phyloP scores from a whole-genome alignment of 2,329 filamentous ascomycete species.

The Leptographium procerum region DNA sequence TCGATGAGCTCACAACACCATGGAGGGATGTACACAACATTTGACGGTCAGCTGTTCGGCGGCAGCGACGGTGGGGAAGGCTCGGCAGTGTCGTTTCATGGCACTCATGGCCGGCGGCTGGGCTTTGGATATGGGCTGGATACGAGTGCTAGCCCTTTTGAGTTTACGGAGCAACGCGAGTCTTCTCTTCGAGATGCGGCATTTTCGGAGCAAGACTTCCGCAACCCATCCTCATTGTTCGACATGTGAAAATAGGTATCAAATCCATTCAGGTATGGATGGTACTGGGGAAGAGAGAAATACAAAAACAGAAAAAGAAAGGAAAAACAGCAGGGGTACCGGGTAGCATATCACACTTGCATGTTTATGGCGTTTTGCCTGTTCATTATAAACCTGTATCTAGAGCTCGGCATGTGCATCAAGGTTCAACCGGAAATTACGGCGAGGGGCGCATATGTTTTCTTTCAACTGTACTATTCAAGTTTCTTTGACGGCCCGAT shows the following conservation, averaged over 20 bases:
- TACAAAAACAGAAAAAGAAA: too few relatives aligned
- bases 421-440: not conserved
- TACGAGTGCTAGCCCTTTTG: constrained; percentile 7
- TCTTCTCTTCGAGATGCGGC: constrained; percentile 2
- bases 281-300: not conserved
- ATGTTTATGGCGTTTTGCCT: constrained; percentile 1
- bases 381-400: not conserved
- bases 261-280: not conserved
- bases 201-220: constrained; percentile 3
- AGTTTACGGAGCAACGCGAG: constrained; percentile 7
- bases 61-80: constrained; percentile 13
- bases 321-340: not conserved
- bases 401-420: not conserved
- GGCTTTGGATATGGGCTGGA: constrained; percentile 12
- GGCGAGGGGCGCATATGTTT: not conserved
- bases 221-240: constrained; percentile 4
- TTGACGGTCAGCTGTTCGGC: constrained; percentile 13
- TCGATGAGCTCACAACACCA: constrained; percentile 7
- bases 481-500: not conserved
- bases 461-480: not conserved
- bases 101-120: constrained; percentile 15
- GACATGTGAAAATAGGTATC: constrained; percentile 6
- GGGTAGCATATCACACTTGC: not conserved
- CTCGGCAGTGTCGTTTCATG: constrained; percentile 15
- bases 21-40: constrained; percentile 15